These are phyloP conservation scores for Pulicaria dysenterica DNA, from an alignment of 129 eudicot genomes.

Conservation along the genomic window DNA sequence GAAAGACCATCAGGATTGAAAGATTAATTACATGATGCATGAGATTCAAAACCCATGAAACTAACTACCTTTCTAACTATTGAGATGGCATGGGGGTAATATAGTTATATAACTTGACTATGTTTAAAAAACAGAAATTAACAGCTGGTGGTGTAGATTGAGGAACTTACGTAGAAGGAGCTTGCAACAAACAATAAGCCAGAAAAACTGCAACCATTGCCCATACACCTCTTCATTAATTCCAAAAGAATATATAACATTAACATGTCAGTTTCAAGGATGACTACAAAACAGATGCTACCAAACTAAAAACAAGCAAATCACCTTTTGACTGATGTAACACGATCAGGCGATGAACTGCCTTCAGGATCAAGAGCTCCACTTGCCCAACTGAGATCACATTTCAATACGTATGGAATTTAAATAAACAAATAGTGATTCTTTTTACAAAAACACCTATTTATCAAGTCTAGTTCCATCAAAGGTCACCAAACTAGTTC, in stretches of 20 bases:
- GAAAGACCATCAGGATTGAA: conserved; percentile 31
- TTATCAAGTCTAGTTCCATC: conserved; percentile 3
- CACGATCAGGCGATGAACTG: conserved; percentile 53
- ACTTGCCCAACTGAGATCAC: conserved; percentile 83
- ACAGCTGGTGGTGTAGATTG: not conserved
- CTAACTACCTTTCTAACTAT: not conserved
- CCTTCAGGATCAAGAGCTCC: conserved; percentile 87
- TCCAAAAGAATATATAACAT: conserved; percentile 16
- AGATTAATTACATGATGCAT: conserved; percentile 13
- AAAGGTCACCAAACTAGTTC: not conserved
- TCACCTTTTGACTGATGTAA: conserved; percentile 81
- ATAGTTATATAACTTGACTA: conserved; percentile 3
- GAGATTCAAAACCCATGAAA: conserved; percentile 3
- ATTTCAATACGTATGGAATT: conserved; percentile 22
- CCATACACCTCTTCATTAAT: conserved; percentile 90
- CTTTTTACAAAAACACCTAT: not conserved
- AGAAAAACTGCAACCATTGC: conserved; percentile 96
- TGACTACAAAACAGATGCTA: conserved; percentile 1
- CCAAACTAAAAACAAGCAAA: not conserved
- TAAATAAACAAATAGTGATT: not conserved
- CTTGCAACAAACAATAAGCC: conserved; percentile 92
- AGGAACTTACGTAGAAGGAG: conserved; percentile 94
- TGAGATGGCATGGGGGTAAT: not conserved
- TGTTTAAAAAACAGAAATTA: not conserved
- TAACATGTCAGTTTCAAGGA: conserved; percentile 3